phyloP scores from a whole-genome alignment of 108 stramenopile species.

The Asterionellopsis glacialis region DNA sequence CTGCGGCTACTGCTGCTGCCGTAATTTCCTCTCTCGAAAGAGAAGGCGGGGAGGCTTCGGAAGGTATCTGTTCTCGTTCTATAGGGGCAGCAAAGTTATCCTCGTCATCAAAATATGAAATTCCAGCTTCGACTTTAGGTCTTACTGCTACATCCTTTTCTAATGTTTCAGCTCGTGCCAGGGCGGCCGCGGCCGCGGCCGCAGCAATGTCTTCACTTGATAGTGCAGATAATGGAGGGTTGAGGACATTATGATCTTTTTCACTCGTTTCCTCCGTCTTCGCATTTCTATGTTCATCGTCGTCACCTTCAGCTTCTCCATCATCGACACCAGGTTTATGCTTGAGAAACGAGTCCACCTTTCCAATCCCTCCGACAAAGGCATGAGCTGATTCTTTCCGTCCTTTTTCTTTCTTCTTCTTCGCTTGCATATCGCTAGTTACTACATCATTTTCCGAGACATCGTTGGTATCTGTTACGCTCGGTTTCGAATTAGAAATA shows the following conservation, averaged over 20 bases:
- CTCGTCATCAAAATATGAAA: not conserved
- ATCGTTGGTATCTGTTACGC: too few species aligned
- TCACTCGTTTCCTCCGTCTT: slow-evolving; percentile 1
- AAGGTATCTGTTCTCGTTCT: slow-evolving; percentile 9
- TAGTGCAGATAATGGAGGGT: not conserved
- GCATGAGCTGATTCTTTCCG: not conserved
- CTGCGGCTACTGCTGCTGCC: slow-evolving; percentile 17
- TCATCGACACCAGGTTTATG: not conserved
- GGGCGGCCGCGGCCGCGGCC: slow-evolving; percentile 14
- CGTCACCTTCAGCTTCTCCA: not conserved
- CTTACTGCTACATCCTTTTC: not conserved
- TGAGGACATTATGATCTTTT: not conserved
- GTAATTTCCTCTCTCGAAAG: not conserved
- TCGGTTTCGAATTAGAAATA: too few species aligned
- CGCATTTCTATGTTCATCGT: slow-evolving; percentile 3
- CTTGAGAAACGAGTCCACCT: not conserved
- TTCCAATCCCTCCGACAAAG: not conserved
- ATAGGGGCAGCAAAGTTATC: slow-evolving; percentile 5
- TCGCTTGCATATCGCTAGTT: too few species aligned
- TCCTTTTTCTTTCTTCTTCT: too few species aligned
- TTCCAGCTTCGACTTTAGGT: not conserved
- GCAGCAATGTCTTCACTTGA: slow-evolving; percentile 17
- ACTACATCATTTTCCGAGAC: too few species aligned
- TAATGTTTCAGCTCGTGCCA: slow-evolving; percentile 2
- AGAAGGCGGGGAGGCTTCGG: not conserved